Evolutionary conservation across 495 filamentous ascomycete species (phyloP).

Genomic region (Penicillium nucicola): DNA sequence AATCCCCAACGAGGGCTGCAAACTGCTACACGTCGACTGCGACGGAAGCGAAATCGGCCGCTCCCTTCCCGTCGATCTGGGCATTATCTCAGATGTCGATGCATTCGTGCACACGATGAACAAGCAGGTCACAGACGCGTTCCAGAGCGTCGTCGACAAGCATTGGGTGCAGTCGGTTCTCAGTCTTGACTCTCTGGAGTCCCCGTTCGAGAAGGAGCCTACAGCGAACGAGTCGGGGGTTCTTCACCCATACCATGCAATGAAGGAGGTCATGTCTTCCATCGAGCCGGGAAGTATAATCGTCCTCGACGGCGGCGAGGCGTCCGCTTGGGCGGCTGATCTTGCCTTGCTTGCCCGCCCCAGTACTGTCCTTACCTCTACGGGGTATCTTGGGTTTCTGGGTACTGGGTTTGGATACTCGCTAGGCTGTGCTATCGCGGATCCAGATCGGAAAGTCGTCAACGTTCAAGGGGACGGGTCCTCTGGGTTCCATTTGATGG

Average conservation of each 20-base stretch:
- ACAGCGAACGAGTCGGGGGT: constrained; percentile 8
- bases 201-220: constrained; percentile 19
- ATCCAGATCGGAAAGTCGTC: constrained; percentile 18
- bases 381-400: constrained; percentile 23
- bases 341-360: constrained; percentile 8
- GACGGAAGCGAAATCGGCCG: constrained; percentile 26
- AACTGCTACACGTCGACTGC: constrained; percentile 23
- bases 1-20: constrained; percentile 21
- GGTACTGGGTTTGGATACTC: constrained; percentile 28
- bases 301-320: constrained; percentile 27
- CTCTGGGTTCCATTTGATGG: constrained; percentile 28
- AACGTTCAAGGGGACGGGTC: constrained; percentile 28
- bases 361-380: constrained; percentile 16
- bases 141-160: constrained; percentile 4
- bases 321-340: constrained; percentile 17
- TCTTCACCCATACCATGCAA: constrained; percentile 27
- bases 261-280: constrained; percentile 17
- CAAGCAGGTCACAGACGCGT: not conserved
- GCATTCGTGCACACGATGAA: constrained; percentile 16
- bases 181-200: constrained; percentile 6
- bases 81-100: constrained; percentile 22
- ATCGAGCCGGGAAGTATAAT: constrained; percentile 24
- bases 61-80: constrained; percentile 19
- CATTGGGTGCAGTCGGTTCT: constrained; percentile 17
- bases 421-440: constrained; percentile 21